phyloP scores from a whole-genome alignment of 345 rosid species.

The Melaleuca quinquenervia region DNA sequence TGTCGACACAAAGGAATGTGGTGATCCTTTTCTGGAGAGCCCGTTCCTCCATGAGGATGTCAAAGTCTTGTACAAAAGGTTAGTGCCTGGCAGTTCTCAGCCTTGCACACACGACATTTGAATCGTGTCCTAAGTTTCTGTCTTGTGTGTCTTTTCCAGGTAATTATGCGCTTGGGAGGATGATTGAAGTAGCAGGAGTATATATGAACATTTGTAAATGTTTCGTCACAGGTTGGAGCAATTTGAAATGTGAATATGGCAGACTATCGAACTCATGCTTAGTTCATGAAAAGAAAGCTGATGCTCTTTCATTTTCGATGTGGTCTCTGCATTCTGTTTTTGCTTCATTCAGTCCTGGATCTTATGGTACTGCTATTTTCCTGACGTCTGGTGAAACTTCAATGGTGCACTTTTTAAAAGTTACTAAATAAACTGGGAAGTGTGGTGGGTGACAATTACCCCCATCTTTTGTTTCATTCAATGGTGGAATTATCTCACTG shows the following conservation, averaged over 20 bases:
- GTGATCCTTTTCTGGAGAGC: constrained; percentile 57
- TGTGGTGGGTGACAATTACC: background rate
- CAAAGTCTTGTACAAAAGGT: constrained; percentile 64
- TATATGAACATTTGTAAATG: background rate
- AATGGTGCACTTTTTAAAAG: background rate
- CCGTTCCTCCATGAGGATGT: constrained; percentile 48
- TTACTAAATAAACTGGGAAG: background rate
- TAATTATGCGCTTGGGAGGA: background rate
- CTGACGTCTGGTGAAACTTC: background rate
- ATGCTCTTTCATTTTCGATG: background rate
- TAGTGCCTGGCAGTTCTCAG: background rate
- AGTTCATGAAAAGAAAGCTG: background rate
- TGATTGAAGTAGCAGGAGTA: background rate
- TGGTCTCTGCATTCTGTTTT: background rate
- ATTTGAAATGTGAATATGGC: background rate
- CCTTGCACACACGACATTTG: background rate
- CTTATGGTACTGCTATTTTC: background rate
- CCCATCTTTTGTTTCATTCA: background rate
- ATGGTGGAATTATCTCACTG: no score
- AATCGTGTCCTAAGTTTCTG: background rate
- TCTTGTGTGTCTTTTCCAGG: background rate
- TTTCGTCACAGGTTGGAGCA: background rate
- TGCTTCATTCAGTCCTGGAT: background rate
- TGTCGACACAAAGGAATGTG: constrained; percentile 38
- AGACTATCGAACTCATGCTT: background rate